phyloP scores from a whole-genome alignment of 179 eudicot genomes.

The Kewa caespitosa region DNA sequence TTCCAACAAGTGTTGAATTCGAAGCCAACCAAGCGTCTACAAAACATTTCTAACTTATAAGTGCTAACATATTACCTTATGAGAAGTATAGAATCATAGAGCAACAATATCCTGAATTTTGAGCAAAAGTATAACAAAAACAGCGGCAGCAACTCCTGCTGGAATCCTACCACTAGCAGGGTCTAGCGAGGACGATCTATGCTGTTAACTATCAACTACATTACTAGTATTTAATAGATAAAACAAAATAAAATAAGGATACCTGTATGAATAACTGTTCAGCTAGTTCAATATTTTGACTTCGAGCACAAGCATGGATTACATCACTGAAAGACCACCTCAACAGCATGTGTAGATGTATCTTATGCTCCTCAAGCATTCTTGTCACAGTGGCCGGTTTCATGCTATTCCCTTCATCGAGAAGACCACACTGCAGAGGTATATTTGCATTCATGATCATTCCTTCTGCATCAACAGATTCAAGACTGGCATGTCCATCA shows the following conservation, averaged over 20 bases:
- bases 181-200: too few species aligned
- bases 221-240: too few species aligned
- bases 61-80: too few species aligned
- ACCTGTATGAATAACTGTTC: conserved; percentile 80
- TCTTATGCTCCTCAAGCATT: conserved; percentile 26
- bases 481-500: conserved; percentile 28
- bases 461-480: conserved; percentile 30
- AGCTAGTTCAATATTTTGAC: conserved; percentile 46
- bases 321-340: conserved; percentile 73
- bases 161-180: too few species aligned
- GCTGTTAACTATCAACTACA: not conserved
- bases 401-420: conserved; percentile 21
- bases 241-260: conserved; percentile 9
- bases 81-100: too few species aligned
- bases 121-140: too few species aligned
- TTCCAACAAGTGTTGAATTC: not conserved
- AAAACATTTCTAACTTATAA: not conserved
- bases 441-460: conserved; percentile 20
- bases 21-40: not conserved
- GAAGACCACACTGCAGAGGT: conserved; percentile 13
- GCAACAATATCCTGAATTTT: too few species aligned
- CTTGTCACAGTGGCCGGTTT: conserved; percentile 16
- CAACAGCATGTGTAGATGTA: conserved; percentile 50
- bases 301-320: conserved; percentile 60
- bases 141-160: too few species aligned